Evolutionary conservation across 768 basidiomycete species (phyloP), one percentile per base, ranked within the genome.

Genomic region (Panaeolus papilionaceus): DNA sequence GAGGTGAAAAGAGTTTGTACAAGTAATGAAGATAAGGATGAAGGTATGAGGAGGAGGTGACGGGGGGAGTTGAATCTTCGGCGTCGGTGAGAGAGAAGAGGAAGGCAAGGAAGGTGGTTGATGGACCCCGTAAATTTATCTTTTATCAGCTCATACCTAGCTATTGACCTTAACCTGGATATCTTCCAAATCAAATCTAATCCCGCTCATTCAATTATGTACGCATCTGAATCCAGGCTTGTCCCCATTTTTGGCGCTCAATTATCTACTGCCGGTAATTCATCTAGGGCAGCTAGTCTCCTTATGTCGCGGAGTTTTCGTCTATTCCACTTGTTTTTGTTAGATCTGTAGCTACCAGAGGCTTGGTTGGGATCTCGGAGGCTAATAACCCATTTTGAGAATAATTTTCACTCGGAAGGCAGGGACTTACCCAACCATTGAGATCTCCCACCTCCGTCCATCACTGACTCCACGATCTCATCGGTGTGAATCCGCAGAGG

Each of bases 201-300:
- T 58, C 54, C 54, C 54, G 54, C 28, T 11, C 8, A 58, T 58
- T 58, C 54, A 58, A 58, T 58, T 58, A 58, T 58, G 54, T 58
- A 28, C 54, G 54, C 54, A 58, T 58, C 54, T 58, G 26, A 58
- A 58, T n/a, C 26, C 14, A 37, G 28, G 33, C 28, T 8, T 28
- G 54, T 58, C 54, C 54, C 54, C 54, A 58, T 58, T 58, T 58
- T 58, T 58, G 54, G 54, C 54, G 54, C 54, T 58, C 54, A 58
- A 58, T 33, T 37, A 18, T 28, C 54, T 7, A 58, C 33, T 58
- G 54, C 33, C 54, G 54, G 54, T 37, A 58, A 33, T 58, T 58
- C 54, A 58, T 33, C 26, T 58, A 37, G 54, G 54, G 28, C 26
- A 58, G 54, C 54, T 58, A 58, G 54, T 33, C 54, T 58, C 54